These are phyloP conservation scores for Oryza nivara DNA, from an alignment of 176 grass and related monocot genomes.

Conservation along the genomic window DNA sequence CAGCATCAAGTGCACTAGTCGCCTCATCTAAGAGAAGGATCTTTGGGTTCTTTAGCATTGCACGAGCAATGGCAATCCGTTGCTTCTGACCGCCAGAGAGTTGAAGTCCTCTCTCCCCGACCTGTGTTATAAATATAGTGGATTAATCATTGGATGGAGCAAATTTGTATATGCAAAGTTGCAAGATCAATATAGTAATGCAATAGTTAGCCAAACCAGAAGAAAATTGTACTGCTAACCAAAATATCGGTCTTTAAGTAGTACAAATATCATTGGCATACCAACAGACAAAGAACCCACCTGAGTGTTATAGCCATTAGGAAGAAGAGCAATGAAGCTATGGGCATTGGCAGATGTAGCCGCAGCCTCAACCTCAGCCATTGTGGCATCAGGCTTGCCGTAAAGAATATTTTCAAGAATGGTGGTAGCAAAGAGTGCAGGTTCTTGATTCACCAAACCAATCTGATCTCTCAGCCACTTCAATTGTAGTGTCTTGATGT, in stretches of 20 bases:
- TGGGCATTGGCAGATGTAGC: constrained; percentile 83
- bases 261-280: background rate
- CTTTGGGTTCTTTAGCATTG: constrained; percentile 84
- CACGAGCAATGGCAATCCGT: constrained; percentile 80
- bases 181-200: background rate
- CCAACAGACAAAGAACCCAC: constrained; percentile 39
- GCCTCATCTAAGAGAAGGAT: constrained; percentile 81
- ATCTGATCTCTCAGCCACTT: constrained; percentile 89
- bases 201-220: background rate
- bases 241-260: background rate
- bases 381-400: constrained; percentile 74
- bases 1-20: constrained; percentile 78
- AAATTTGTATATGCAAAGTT: background rate
- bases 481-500: constrained; percentile 74
- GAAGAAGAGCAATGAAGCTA: constrained; percentile 84
- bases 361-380: constrained; percentile 73
- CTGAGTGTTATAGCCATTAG: constrained; percentile 84
- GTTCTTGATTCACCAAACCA: constrained; percentile 91
- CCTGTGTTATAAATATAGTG: constrained; percentile 35
- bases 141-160: background rate
- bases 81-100: constrained; percentile 88
- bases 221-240: background rate
- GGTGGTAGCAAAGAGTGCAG: constrained; percentile 77
- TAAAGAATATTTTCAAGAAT: constrained; percentile 88
- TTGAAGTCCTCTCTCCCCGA: constrained; percentile 74